Evolutionary conservation across 768 basidiomycete species (phyloP), one percentile per base, ranked within the genome.

Genomic region (Mycena venus): DNA sequence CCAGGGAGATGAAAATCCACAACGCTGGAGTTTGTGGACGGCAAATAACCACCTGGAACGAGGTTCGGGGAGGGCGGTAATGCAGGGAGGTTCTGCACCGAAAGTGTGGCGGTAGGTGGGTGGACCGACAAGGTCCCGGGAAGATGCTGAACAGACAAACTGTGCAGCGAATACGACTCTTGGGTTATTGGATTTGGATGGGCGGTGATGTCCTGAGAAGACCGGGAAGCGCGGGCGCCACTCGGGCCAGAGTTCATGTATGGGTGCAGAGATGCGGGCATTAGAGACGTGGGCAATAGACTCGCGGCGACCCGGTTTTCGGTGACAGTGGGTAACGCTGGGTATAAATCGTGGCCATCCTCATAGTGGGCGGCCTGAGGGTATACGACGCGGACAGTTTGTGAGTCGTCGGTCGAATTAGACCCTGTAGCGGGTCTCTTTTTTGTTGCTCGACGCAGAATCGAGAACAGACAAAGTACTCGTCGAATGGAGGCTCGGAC

Each of bases 181-280:
- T 56, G 73, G 63, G 55, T 73, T 64, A 58, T 74, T 62, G 74
- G 77, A 60, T 38, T 74, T 62, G 74, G 77, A 60, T 38, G 59
- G 17, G 63, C 61, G 34, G 47, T 68, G 32, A 79, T 53, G 25
- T 80, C 76, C n/a, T 78, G 80, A 29, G 81, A 80, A 21, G 81
- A 79, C 27, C 77, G 78, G 8, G 79, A 81, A 58, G 68, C 74
- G n/a, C n/a, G n/a, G n/a, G n/a, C n/a, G n/a, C n/a, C n/a, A 49
- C 71, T 77, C 15, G 72, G 78, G 9, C 77, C 74, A 21, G 77
- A 74, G 31, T 60, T 44, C 3, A 59, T 56, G 61, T 78, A 82
- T n/a, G 79, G 81, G 53, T 78, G 78, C 14, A 80, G 75, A n/a
- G 81, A 78, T 34, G 36, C 47, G 61, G 79, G 74, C 27, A 76